Evolutionary conservation across 257 asterid genomes (phyloP).

Genomic region (Nicotiana paniculata): DNA sequence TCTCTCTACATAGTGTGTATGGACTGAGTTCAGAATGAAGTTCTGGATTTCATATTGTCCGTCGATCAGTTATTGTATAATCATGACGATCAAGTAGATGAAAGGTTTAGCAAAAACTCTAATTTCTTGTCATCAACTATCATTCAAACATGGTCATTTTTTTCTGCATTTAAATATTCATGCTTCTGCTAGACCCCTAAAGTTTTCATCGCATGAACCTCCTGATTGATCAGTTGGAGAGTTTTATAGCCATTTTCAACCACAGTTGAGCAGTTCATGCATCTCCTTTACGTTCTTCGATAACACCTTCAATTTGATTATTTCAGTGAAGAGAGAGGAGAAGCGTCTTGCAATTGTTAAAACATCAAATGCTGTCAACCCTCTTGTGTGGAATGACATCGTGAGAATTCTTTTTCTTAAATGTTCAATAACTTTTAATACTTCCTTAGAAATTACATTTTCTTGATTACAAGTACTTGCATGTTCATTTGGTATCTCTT

Average conservation of each 20-base stretch:
- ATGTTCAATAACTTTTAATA: neutral
- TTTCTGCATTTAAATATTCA: neutral
- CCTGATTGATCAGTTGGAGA: neutral
- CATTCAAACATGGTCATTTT: neutral
- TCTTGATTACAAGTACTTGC: neutral
- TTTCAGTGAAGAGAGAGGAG: slow-evolving; percentile 83
- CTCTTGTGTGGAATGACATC: slow-evolving; percentile 35
- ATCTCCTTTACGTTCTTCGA: neutral
- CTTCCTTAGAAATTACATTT: neutral
- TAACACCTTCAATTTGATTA: slow-evolving; percentile 14
- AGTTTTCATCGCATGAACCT: neutral
- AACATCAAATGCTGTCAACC: slow-evolving; percentile 40
- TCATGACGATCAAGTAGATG: neutral
- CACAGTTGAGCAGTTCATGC: neutral
- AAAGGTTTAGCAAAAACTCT: neutral
- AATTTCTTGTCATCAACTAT: neutral
- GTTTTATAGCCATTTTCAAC: neutral
- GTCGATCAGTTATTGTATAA: neutral
- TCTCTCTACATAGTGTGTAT: neutral
- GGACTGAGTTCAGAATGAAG: neutral
- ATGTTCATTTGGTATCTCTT: neutral
- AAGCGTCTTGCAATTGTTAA: slow-evolving; percentile 52
- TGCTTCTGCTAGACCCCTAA: neutral
- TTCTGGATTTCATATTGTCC: neutral
- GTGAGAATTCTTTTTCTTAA: slow-evolving; percentile 11